Conservation (phyloP, 129 eudicot species). For the Dittrichia graveolens region DNA sequence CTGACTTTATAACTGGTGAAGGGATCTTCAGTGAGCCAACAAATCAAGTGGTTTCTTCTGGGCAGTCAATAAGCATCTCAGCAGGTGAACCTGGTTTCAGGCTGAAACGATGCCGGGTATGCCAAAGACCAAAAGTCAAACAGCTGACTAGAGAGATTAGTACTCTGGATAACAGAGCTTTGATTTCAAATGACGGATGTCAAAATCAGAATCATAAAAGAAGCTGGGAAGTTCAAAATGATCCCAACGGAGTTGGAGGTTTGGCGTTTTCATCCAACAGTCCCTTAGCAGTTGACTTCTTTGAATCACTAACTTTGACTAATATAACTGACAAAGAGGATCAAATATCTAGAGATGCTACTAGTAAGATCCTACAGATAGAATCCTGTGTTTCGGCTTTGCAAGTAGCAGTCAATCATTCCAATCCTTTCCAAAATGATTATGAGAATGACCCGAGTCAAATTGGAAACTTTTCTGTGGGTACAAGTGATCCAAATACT, state of each 20-base stretch:
- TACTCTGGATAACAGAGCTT: constrained; percentile 12
- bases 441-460: constrained; percentile 14
- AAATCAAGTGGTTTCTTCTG: constrained; percentile 27
- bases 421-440: background rate
- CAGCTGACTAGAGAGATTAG: constrained; percentile 36
- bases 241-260: constrained; percentile 26
- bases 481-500: constrained; percentile 32
- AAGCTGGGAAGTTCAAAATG: constrained; percentile 31
- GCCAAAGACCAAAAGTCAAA: constrained; percentile 38
- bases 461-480: constrained; percentile 18
- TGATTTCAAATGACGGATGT: constrained; percentile 1
- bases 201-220: constrained; percentile 31
- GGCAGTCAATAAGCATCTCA: constrained; percentile 29
- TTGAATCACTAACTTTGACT: constrained; percentile 24
- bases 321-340: constrained; percentile 31
- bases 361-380: constrained; percentile 38
- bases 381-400: constrained; percentile 48
- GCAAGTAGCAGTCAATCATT: constrained; percentile 35
- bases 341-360: constrained; percentile 50
- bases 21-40: constrained; percentile 15
- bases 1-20: constrained; percentile 20
- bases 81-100: constrained; percentile 26
- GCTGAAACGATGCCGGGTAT: constrained; percentile 41
- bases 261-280: constrained; percentile 27
- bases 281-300: constrained; percentile 7